These are phyloP conservation scores for Echites panduratus DNA, from an alignment of 257 asterid species.

Conservation along the genomic window DNA sequence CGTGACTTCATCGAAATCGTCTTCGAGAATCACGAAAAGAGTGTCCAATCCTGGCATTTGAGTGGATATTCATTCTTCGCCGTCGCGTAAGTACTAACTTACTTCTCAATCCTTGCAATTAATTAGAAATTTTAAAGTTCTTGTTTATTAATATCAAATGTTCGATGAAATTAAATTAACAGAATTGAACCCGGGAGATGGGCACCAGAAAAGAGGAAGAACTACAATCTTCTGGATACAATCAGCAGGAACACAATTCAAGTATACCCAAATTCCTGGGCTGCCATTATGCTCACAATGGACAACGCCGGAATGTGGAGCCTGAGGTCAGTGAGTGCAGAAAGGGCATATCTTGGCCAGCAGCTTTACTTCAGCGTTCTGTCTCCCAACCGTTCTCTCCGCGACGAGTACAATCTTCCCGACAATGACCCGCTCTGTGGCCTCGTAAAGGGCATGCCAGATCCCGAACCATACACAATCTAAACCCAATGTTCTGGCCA, in stretches of 20 bases:
- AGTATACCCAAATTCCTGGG: slow-evolving; percentile 64
- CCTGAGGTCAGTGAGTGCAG: slow-evolving; percentile 39
- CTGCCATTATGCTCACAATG: slow-evolving; percentile 51
- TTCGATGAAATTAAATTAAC: slow-evolving; percentile 2
- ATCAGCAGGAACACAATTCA: slow-evolving; percentile 58
- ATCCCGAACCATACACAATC: slow-evolving; percentile 35
- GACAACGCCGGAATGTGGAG: slow-evolving; percentile 76
- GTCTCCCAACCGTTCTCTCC: slow-evolving; percentile 44
- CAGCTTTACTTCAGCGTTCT: slow-evolving; percentile 54
- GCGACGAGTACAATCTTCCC: slow-evolving; percentile 53
- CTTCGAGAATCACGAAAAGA: slow-evolving; percentile 54
- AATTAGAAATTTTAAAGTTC: background rate
- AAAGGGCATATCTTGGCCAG: slow-evolving; percentile 57
- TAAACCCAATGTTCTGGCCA: background rate
- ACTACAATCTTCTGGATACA: slow-evolving; percentile 61
- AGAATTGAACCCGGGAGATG: slow-evolving; percentile 60
- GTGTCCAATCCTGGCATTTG: slow-evolving; percentile 47
- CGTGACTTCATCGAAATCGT: slow-evolving; percentile 50
- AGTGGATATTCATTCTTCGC: slow-evolving; percentile 59
- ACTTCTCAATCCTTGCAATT: too few species aligned
- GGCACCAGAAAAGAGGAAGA: slow-evolving; percentile 49
- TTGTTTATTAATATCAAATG: too few species aligned
- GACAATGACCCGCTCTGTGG: slow-evolving; percentile 40
- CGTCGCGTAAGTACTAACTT: slow-evolving; percentile 29
- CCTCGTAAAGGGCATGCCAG: slow-evolving; percentile 37